Conservation (phyloP, 495 filamentous ascomycete species). For the Daldinia decipiens region DNA sequence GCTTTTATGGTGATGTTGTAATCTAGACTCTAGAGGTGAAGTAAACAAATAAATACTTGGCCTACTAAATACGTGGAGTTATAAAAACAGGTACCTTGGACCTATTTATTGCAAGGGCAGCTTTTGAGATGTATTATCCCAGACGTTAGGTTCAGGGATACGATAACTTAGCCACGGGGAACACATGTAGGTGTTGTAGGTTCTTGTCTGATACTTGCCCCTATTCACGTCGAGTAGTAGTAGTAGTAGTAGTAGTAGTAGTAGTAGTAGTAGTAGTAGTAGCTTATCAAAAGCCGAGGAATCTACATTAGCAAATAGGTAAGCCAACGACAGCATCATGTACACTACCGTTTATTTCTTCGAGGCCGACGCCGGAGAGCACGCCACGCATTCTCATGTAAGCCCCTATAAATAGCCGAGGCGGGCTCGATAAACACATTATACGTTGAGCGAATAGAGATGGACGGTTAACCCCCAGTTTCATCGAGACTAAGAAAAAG, state of each 20-base stretch:
- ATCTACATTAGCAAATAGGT: slow-evolving; percentile 24
- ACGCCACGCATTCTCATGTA: background rate
- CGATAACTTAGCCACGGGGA: background rate
- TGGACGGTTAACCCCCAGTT: background rate
- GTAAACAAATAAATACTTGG: slow-evolving; percentile 7
- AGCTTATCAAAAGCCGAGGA: slow-evolving; percentile 45
- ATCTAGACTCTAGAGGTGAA: too few relatives aligned
- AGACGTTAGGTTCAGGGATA: background rate
- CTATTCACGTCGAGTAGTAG: background rate
- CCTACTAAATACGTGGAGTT: background rate
- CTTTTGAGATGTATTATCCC: background rate
- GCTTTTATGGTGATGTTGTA: background rate
- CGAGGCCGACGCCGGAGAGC: slow-evolving; percentile 46
- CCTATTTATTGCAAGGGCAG: background rate
- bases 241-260: slow-evolving; percentile 36
- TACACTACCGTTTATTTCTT: slow-evolving; percentile 50
- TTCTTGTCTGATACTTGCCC: background rate
- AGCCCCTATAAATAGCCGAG: background rate
- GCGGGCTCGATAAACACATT: background rate
- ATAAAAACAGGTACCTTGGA: too few relatives aligned
- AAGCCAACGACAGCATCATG: slow-evolving; percentile 49
- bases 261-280: slow-evolving; percentile 36
- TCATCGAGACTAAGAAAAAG: background rate
- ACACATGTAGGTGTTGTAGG: background rate
- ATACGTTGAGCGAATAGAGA: background rate